Base-by-base conservation (phyloP, 2,329 filamentous ascomycete species). In the Claviceps pusilla region DNA sequence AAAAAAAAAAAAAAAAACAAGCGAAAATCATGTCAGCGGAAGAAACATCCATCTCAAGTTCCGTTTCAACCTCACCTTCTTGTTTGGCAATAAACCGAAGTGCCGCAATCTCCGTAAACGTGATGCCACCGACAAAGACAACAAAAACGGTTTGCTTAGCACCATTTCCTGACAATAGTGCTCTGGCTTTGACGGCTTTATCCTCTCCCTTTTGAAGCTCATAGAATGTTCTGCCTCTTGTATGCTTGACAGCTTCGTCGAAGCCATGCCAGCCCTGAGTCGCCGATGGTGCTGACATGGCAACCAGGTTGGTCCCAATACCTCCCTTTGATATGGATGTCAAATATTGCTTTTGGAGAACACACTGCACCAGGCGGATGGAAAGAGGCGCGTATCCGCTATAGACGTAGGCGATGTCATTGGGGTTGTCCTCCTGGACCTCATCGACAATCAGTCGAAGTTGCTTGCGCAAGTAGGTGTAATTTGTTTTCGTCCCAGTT, bases 71-170 rank as follows among this genome's bases (percentile, higher is more conserved):
- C 73, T 60, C 65, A 82, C 81, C 78, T 75, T 87, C 84, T 68
- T 91, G 84, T 65, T 83, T 83, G 10, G 87, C 88, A 60, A 98
- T 85, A 66, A 95, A 97, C 54, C 94, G 79, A 65, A 98, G 67
- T 24, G 94, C 93, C 45, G 94, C 89, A 66, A 98, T 91, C 70
- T 98, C 93, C 0, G 93, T 91, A 65, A 94, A 95, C 0, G 89
- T 96, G 54, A 98, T 87, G 2, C 93, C 94, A n/a, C 93, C 93
- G 19, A 98, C 73, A 69, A 97, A 97, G 61, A 97, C 95, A n/a
- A 98, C 84, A 64, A 96, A 87, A 0, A 95, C 85, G 0, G 87
- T 91, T 73, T 95, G 95, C 66, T 83, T 83, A 51, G 80, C 80
- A 16, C 79, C 79, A 3, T 87, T 87, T 0, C 89, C 88, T 49